Evolutionary conservation across 192 early-diverging fungal genomes (phyloP).

Genomic region (Phlyctochytrium arcticum): DNA sequence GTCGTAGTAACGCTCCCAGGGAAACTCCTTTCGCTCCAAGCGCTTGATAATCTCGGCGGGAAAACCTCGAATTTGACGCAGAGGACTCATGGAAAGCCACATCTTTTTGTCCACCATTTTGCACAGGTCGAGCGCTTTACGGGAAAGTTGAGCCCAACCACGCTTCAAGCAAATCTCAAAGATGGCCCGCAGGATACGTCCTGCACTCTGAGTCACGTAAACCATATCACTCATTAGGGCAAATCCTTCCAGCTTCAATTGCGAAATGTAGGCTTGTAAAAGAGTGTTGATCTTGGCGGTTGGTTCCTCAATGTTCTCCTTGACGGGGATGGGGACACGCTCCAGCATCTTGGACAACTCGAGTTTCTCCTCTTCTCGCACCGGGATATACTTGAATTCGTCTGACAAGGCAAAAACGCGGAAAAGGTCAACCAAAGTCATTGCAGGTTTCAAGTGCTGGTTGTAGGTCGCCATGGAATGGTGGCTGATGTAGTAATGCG

Average conservation of each 20-base stretch:
- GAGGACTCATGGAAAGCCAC: conserved; percentile 94
- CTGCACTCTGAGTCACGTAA: conserved; percentile 94
- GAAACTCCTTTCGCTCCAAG: conserved; percentile 89
- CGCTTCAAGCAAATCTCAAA: conserved; percentile 94
- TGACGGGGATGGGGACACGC: conserved; percentile 92
- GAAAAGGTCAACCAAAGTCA: conserved; percentile 87
- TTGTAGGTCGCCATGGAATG: conserved; percentile 92
- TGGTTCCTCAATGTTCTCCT: conserved; percentile 86
- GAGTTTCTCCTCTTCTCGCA: conserved; percentile 90
- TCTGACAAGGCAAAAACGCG: conserved; percentile 81
- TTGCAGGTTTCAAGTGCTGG: conserved; percentile 85
- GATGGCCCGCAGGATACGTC: conserved; percentile 89
- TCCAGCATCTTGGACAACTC: conserved; percentile 85
- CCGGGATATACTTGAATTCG: conserved; percentile 93
- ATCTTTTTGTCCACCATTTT: conserved; percentile 96
- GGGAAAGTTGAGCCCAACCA: conserved; percentile 91
- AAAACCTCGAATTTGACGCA: conserved; percentile 83
- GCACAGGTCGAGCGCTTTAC: conserved; percentile 85
- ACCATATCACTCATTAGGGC: conserved; percentile 97
- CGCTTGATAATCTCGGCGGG: conserved; percentile 78
- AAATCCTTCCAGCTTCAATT: conserved; percentile 88
- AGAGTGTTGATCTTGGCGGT: conserved; percentile 92
- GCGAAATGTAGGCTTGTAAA: conserved; percentile 93
- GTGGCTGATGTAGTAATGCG: conserved; percentile 94
- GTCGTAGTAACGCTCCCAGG: conserved; percentile 94